Evolutionary conservation across 441 rosid genomes (phyloP), one percentile per base, ranked within the genome.

Genomic region (Theobroma grandiflorum): DNA sequence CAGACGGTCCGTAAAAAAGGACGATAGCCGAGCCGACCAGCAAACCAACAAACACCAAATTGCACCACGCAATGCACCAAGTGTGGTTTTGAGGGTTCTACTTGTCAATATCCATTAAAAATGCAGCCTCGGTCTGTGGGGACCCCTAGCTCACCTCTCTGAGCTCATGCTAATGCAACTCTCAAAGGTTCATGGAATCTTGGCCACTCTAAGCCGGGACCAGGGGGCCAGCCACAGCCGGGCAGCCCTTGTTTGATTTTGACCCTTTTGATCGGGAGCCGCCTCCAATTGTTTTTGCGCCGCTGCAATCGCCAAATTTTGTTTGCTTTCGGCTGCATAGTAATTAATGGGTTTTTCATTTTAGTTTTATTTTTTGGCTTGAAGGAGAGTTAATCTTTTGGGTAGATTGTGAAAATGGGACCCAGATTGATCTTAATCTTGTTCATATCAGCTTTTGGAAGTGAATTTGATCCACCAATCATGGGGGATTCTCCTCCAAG

Each of bases 391-490:
- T 59, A n/a, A 42, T 66, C 7, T n/a, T 43, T 33, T 33, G 8
- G n/a, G 8, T 33, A 15, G 45, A 35, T 22, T 3, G 42, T 12
- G 11, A 3, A n/a, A 31, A 2, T 2, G 80, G 79, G 84, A 6
- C 81, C 84, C 78, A 64, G 3, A 35, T 22, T 20, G n/a, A 3
- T 38, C 69, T 10, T 38, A n/a, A 26, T 76, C 22, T 72, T 67
- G 47, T 26, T 38, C 10, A 5, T 4, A 49, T 37, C 35, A 8
- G 50, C 35, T 4, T 16, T 22, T 47, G 77, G 47, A 72, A 14
- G 59, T 70, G 45, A 67, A 59, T 74, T 78, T 52, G 73, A 80
- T 78, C 82, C 85, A 57, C 84, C 77, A 63, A 72, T 76, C 76
- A 74, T 77, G 80, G 72, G 22, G n/a, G 76, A 9, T 72, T 43